These are phyloP conservation scores for Magnolia changhungtana DNA, from an alignment of 164 flowering plant genomes.

Conservation along the genomic window DNA sequence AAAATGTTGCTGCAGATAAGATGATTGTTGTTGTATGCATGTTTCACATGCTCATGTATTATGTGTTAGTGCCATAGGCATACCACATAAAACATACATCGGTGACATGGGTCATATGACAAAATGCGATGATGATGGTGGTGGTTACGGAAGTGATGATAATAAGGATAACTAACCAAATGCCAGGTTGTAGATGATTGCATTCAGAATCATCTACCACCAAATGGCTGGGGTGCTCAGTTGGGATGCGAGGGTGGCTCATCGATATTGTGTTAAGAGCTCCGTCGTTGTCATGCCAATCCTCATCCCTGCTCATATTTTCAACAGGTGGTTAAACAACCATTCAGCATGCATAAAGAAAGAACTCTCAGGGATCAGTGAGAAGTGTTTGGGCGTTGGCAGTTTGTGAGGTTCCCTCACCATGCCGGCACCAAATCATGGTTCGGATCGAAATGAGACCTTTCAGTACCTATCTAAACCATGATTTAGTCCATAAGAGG, in stretches of 20 bases:
- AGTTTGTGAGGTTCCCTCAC: too few relatives aligned
- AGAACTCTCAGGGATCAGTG: neutral
- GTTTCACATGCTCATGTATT: neutral
- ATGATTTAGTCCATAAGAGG: too few relatives aligned
- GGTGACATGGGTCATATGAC: neutral
- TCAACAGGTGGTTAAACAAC: neutral
- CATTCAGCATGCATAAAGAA: neutral
- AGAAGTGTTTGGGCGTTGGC: too few relatives aligned
- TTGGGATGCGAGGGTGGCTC: constrained; percentile 94
- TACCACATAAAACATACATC: neutral
- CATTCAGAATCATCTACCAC: constrained; percentile 70
- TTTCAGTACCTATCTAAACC: too few relatives aligned
- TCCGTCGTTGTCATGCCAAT: constrained; percentile 98
- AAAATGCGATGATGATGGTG: neutral
- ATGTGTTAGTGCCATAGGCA: neutral
- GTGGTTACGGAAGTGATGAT: neutral
- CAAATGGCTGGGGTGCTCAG: constrained; percentile 72
- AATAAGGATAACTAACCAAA: constrained; percentile 44
- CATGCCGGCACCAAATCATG: too few relatives aligned
- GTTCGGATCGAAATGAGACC: too few relatives aligned
- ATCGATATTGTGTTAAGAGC: constrained; percentile 94
- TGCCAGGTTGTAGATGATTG: constrained; percentile 81
- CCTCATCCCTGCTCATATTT: constrained; percentile 72
- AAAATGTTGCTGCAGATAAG: neutral
- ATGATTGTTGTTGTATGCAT: neutral